Conservation (phyloP, 129 eudicot genomes). For the Helianthus tuberosus region DNA sequence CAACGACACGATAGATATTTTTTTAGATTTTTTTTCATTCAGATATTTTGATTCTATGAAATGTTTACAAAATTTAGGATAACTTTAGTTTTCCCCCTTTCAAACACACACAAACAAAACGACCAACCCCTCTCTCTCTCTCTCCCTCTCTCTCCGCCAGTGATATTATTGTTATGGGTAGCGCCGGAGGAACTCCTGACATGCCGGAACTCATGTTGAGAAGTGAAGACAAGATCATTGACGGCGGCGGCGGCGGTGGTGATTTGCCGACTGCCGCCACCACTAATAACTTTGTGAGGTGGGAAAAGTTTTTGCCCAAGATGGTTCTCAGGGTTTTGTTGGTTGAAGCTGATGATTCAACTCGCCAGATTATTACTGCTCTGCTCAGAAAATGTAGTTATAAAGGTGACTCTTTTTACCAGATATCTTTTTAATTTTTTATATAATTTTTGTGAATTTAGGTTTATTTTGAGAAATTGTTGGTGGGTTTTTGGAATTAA, state of each 20-base stretch:
- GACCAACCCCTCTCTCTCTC: neutral
- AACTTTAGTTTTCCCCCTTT: neutral
- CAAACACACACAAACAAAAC: slow-evolving; percentile 2
- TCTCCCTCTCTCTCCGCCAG: neutral
- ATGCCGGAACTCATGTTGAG: slow-evolving; percentile 29
- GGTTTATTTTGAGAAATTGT: neutral
- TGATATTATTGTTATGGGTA: slow-evolving; percentile 56
- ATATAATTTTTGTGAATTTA: too few relatives aligned
- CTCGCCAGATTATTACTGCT: slow-evolving; percentile 86
- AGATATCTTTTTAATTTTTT: too few relatives aligned
- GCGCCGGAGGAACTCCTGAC: slow-evolving; percentile 31
- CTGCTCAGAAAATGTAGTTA: slow-evolving; percentile 89
- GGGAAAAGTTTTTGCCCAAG: slow-evolving; percentile 77
- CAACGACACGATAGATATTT: slow-evolving; percentile 38
- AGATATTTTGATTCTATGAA: slow-evolving; percentile 27
- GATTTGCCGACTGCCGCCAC: slow-evolving; percentile 27
- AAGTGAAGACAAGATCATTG: slow-evolving; percentile 36
- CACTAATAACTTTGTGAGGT: slow-evolving; percentile 44
- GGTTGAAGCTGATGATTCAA: slow-evolving; percentile 89
- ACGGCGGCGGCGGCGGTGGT: slow-evolving; percentile 18
- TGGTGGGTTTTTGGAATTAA: neutral
- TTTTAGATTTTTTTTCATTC: slow-evolving; percentile 31
- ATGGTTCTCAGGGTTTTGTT: slow-evolving; percentile 72
- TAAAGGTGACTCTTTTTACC: slow-evolving; percentile 49
- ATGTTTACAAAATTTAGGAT: neutral